Conservation (phyloP, 768 basidiomycete genomes). For the Suillus subluteus region DNA sequence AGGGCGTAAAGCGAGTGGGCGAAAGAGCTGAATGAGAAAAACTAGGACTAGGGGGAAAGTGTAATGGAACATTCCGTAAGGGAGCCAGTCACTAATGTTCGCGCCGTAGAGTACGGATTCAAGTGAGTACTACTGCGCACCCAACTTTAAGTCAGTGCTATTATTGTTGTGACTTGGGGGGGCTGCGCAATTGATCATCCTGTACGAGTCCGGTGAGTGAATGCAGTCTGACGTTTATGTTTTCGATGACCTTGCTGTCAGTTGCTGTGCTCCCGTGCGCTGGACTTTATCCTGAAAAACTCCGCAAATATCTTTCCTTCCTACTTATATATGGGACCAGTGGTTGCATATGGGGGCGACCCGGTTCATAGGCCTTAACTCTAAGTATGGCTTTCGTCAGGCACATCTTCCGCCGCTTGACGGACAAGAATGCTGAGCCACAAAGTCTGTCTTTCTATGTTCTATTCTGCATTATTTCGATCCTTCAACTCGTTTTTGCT, state of each 20-base stretch:
- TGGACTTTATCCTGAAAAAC: not conserved
- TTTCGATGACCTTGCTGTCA: not conserved
- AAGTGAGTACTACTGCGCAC: no score
- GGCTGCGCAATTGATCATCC: no score
- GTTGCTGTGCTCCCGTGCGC: not conserved
- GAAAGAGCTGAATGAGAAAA: no score
- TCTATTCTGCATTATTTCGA: not conserved
- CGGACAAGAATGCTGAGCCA: not conserved
- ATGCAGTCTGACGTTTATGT: not conserved
- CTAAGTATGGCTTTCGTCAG: not conserved
- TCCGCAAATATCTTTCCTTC: not conserved
- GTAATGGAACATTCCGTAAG: conserved; percentile 60
- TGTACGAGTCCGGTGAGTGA: no score
- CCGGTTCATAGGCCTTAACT: not conserved
- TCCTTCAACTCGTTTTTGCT: not conserved
- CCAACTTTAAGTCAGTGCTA: no score
- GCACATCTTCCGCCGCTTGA: not conserved
- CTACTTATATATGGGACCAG: not conserved
- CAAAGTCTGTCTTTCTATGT: not conserved
- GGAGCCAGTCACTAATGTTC: no score
- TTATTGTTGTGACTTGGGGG: no score
- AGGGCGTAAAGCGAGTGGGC: conserved; percentile 56
- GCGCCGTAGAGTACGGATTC: no score
- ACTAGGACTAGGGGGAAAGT: conserved; percentile 35
- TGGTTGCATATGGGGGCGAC: not conserved